Conservation (phyloP, 352 stramenopile species). For the Blastocystis sp. region DNA sequence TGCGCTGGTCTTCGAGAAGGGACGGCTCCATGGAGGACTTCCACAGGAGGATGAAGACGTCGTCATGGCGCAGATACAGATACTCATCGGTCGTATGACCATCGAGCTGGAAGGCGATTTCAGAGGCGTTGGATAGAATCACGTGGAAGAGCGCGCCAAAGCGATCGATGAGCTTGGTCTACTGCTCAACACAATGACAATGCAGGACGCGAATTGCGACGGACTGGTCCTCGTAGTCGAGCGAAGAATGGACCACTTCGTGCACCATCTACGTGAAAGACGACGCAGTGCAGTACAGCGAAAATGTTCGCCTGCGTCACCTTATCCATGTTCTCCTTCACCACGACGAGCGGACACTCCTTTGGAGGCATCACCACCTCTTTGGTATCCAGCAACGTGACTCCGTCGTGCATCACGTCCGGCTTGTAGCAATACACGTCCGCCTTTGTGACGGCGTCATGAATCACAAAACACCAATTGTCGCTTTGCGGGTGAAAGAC, state of each 20-base stretch:
- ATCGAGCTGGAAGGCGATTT: slow-evolving; percentile 12
- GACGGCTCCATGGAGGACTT: background rate
- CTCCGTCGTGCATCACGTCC: background rate
- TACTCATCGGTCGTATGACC: background rate
- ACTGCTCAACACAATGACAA: background rate
- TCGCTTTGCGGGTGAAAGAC: slow-evolving; percentile 10
- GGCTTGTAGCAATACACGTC: slow-evolving; percentile 58
- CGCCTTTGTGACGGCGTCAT: background rate
- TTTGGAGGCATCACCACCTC: background rate
- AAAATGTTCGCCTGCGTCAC: slow-evolving; percentile 7
- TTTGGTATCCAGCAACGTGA: background rate
- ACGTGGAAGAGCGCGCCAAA: slow-evolving; percentile 35
- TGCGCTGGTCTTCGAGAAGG: background rate
- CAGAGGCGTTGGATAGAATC: slow-evolving; percentile 10
- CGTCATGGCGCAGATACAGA: slow-evolving; percentile 20
- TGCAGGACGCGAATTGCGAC: background rate
- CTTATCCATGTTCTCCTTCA: background rate
- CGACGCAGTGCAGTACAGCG: background rate
- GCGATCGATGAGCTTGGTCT: slow-evolving; percentile 9
- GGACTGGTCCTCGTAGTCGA: slow-evolving; percentile 40
- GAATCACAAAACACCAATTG: slow-evolving; percentile 42
- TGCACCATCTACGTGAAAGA: slow-evolving; percentile 19
- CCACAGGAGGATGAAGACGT: slow-evolving; percentile 23
- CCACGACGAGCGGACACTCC: background rate
- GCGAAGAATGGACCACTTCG: background rate